phyloP scores from a whole-genome alignment of 2,329 filamentous ascomycete species.

The Cytospora mali region DNA sequence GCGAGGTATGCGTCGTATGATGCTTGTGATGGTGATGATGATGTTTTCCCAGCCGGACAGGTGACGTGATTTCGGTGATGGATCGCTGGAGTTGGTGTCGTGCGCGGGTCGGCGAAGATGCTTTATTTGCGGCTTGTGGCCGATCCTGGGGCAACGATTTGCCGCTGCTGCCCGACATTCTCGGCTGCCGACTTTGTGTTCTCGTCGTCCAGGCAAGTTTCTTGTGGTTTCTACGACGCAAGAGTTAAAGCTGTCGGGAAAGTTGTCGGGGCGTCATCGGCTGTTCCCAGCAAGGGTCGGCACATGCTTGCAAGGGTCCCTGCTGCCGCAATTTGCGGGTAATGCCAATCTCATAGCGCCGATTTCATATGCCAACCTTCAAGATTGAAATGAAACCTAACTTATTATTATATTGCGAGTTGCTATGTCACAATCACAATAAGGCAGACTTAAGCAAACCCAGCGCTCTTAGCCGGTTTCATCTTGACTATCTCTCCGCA shows the following conservation, averaged over 20 bases:
- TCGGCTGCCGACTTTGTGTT: conserved; percentile 4
- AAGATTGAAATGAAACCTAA: conserved; percentile 11
- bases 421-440: conserved; percentile 16
- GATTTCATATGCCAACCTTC: conserved; percentile 13
- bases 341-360: conserved; percentile 21
- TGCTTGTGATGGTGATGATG: conserved; percentile 39
- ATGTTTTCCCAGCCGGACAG: conserved; percentile 44
- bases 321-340: conserved; percentile 14
- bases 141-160: conserved; percentile 15
- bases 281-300: conserved; percentile 13
- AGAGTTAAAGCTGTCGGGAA: background rate
- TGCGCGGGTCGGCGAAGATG: conserved; percentile 41
- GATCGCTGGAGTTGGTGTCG: conserved; percentile 60
- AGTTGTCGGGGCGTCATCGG: conserved; percentile 1
- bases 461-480: conserved; percentile 21
- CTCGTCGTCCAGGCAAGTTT: background rate
- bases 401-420: conserved; percentile 10
- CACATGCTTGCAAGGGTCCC: conserved; percentile 3
- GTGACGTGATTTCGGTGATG: conserved; percentile 55
- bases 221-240: conserved; percentile 1
- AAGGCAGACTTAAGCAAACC: conserved; percentile 16
- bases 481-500: conserved; percentile 12
- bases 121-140: conserved; percentile 21
- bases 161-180: conserved; percentile 23
- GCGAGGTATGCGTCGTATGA: conserved; percentile 36